These are phyloP conservation scores for Ophiostoma montium DNA, from an alignment of 2,329 filamentous ascomycete genomes.

Conservation along the genomic window DNA sequence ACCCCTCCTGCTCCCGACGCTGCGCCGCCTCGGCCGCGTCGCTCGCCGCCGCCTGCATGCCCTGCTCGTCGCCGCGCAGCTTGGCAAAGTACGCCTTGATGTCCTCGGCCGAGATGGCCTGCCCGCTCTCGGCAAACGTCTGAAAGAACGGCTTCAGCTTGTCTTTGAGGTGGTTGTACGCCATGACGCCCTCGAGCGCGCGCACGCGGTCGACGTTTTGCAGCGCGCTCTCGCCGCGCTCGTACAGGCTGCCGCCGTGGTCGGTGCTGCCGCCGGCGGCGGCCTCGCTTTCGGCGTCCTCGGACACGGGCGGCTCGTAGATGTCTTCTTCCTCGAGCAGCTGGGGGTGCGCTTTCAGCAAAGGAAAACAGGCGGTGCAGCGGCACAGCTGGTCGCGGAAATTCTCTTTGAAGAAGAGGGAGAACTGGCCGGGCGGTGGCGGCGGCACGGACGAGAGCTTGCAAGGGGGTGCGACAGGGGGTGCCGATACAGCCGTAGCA, in stretches of 20 bases:
- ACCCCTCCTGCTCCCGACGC: slow-evolving; percentile 39
- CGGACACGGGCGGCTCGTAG: slow-evolving; percentile 82
- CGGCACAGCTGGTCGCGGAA: slow-evolving; percentile 77
- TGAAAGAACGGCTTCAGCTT: slow-evolving; percentile 90
- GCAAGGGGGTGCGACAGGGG: slow-evolving; percentile 26
- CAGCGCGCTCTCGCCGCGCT: slow-evolving; percentile 83
- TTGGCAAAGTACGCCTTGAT: slow-evolving; percentile 96
- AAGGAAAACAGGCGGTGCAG: slow-evolving; percentile 66
- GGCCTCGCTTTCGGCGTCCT: slow-evolving; percentile 36
- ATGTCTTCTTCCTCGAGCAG: slow-evolving; percentile 88
- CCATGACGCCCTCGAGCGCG: slow-evolving; percentile 95
- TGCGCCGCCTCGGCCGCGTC: slow-evolving; percentile 31
- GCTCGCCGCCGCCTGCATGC: slow-evolving; percentile 50
- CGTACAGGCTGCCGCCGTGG: slow-evolving; percentile 72
- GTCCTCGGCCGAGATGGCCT: slow-evolving; percentile 82
- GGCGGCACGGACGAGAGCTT: slow-evolving; percentile 47
- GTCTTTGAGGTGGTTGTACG: slow-evolving; percentile 91
- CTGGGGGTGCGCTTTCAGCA: slow-evolving; percentile 56
- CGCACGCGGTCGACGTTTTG: slow-evolving; percentile 84
- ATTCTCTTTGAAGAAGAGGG: slow-evolving; percentile 64
- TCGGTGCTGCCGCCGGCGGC: slow-evolving; percentile 52
- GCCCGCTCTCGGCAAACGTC: slow-evolving; percentile 82
- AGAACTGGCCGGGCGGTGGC: slow-evolving; percentile 47
- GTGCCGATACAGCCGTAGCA: no score
- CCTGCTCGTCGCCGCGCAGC: slow-evolving; percentile 73